Conservation (phyloP, 768 basidiomycete species). For the Pulveroboletus ravenelii region DNA sequence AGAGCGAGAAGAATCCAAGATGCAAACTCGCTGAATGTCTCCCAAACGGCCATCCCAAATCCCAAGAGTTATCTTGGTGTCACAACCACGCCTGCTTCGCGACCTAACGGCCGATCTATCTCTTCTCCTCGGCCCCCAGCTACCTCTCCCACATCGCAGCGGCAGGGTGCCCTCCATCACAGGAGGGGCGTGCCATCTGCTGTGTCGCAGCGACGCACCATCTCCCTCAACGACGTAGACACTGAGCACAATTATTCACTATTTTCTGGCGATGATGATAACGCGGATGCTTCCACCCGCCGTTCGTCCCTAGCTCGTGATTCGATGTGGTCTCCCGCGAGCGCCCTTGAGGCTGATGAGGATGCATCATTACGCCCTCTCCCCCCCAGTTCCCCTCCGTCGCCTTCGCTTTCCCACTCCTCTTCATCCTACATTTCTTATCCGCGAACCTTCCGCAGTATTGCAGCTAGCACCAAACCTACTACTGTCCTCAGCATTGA, state of each 20-base stretch:
- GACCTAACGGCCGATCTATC: conserved; percentile 25
- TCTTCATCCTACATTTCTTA: conserved; percentile 82
- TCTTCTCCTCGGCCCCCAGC: conserved; percentile 28
- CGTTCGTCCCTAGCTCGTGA: conserved; percentile 62
- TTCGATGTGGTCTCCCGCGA: conserved; percentile 77
- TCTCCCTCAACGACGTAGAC: conserved; percentile 61
- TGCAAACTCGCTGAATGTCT: conserved; percentile 13
- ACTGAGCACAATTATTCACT: conserved; percentile 38
- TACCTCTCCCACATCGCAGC: conserved; percentile 18
- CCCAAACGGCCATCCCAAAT: conserved; percentile 10
- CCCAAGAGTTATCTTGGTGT: conserved; percentile 14
- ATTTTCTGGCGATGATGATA: conserved; percentile 34
- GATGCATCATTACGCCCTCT: conserved; percentile 90
- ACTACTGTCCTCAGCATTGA: conserved; percentile 93
- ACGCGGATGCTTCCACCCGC: conserved; percentile 45
- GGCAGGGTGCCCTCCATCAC: conserved; percentile 20
- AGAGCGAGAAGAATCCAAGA: conserved; percentile 49
- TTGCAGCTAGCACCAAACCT: conserved; percentile 87
- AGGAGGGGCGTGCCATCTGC: conserved; percentile 20
- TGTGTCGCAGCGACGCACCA: conserved; percentile 46
- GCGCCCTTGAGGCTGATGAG: conserved; percentile 81
- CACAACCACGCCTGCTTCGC: conserved; percentile 10
- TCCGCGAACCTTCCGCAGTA: conserved; percentile 75
- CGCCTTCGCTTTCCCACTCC: conserved; percentile 79
- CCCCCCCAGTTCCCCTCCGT: conserved; percentile 83